These are phyloP conservation scores for Artomyces pyxidatus DNA, from an alignment of 768 basidiomycete genomes.

Conservation along the genomic window DNA sequence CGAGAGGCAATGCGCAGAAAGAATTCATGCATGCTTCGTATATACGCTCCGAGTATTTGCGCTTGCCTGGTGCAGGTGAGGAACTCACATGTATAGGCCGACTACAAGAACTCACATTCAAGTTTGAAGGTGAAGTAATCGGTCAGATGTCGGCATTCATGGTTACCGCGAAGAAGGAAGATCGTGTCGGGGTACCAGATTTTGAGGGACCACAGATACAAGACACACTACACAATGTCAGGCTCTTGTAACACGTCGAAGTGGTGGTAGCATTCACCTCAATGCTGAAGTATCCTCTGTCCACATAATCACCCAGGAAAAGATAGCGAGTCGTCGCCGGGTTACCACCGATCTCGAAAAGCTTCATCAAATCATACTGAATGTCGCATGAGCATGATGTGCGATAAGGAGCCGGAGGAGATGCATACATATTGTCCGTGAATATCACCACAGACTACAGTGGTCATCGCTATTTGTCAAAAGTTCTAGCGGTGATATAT, in stretches of 20 bases:
- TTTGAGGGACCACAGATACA: conserved; percentile 97
- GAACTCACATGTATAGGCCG: not conserved
- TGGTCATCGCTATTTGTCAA: conserved; percentile 20
- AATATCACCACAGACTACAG: conserved; percentile 77
- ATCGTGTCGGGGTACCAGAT: conserved; percentile 99
- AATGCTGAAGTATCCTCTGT: conserved; percentile 69
- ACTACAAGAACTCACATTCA: conserved; percentile 59
- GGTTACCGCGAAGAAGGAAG: conserved; percentile 95
- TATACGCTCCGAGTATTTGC: conserved; percentile 95
- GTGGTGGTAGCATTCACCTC: conserved; percentile 34
- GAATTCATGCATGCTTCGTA: conserved; percentile 99
- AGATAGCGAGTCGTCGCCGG: conserved; percentile 68
- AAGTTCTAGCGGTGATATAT: not conserved
- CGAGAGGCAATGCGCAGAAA: conserved; percentile 91
- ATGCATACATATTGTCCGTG: conserved; percentile 94
- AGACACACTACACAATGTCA: conserved; percentile 63
- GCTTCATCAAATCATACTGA: conserved; percentile 73
- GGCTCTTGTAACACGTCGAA: conserved; percentile 1
- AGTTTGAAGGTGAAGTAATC: conserved; percentile 99
- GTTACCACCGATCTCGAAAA: conserved; percentile 71
- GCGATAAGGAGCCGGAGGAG: not conserved
- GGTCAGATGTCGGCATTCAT: conserved; percentile 97
- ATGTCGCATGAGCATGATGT: conserved; percentile 10
- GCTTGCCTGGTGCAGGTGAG: conserved; percentile 60
- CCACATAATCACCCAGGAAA: conserved; percentile 71